Evolutionary conservation across 1,284 basidiomycete species (phyloP), one percentile per base, ranked within the genome.

Genomic region (Puccinia novopanici): DNA sequence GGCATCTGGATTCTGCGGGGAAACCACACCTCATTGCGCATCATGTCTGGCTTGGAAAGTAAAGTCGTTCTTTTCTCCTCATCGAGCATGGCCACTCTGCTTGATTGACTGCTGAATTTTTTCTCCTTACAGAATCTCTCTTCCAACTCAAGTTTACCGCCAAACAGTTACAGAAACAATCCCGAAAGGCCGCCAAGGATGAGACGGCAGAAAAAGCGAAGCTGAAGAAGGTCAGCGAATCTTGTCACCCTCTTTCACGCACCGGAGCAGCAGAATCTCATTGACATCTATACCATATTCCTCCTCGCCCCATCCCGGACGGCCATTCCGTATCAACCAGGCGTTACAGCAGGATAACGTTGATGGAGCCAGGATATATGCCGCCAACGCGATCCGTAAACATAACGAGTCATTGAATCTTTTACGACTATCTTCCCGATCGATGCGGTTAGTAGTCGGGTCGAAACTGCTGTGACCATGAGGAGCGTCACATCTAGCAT

Each of bases 401-500:
- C 98, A 99, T 90, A 94, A 91, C 82, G 97, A 99, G 86, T 88
- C 91, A 0, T 88, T 99, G 82, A 99, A 98, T 86, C 88, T 98
- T 6, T 89, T 98, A 12, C 89, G 94, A 61, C 87, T 98, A 40
- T 90, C 92, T 0, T 94, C 93, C 84, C 89, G 97, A 94, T 99
- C 86, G 97, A 99, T 85, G 95, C 97, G 6, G 97, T 99, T 5
- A 93, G 95, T 0, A 95, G 93, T 84, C 88, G 97, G 34, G 96
- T 99, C 0, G 96, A 99, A 87, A 99, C 97, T n/a, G 97, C 97
- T 0, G 95, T 99, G 57, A 98, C 96, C 76, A 98, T 99, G 94
- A 90, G 94, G 73, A 86, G 92, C 86, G 91, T 94, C 50, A 96
- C 96, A 30, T 94, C 94, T 15, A 95, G 91, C 86, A 98, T 99